phyloP scores from a whole-genome alignment of 129 eudicot species.

The Lactuca sativa region DNA sequence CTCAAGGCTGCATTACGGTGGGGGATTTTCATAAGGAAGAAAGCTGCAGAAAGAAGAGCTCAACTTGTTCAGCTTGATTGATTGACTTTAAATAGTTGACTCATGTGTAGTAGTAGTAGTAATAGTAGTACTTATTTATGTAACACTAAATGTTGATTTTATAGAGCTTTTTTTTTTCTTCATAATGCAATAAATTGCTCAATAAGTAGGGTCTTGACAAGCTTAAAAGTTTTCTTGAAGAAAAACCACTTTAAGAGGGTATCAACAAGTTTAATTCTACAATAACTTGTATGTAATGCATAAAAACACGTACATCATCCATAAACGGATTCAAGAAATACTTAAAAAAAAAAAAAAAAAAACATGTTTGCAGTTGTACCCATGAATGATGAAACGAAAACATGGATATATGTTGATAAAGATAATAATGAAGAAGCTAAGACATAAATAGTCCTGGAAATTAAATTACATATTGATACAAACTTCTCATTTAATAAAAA shows the following conservation, averaged over 20 bases:
- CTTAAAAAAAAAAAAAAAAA: conserved; percentile 18
- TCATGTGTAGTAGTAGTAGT: conserved; percentile 1
- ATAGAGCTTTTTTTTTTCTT: conserved; percentile 24
- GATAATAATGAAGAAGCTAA: conserved; percentile 34
- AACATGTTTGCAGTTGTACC: conserved; percentile 21
- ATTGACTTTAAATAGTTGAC: conserved; percentile 23
- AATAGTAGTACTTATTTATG: neutral
- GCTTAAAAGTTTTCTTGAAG: neutral
- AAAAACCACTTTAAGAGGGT: neutral
- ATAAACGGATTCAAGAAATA: conserved; percentile 20
- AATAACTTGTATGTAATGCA: neutral
- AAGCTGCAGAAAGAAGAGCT: conserved; percentile 67
- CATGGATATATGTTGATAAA: conserved; percentile 35
- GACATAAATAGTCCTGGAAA: conserved; percentile 24
- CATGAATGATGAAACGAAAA: conserved; percentile 29
- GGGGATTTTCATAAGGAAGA: conserved; percentile 59
- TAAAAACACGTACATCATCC: neutral
- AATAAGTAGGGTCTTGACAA: neutral
- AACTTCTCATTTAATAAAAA: conserved; percentile 32
- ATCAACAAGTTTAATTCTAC: neutral
- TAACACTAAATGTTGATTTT: conserved; percentile 24
- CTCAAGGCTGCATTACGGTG: conserved; percentile 61
- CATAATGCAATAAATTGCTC: conserved; percentile 4
- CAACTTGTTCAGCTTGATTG: conserved; percentile 53
- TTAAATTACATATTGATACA: conserved; percentile 51